Base-by-base conservation (phyloP, 2,329 filamentous ascomycete species). In the Aaosphaeria pasadenensis region DNA sequence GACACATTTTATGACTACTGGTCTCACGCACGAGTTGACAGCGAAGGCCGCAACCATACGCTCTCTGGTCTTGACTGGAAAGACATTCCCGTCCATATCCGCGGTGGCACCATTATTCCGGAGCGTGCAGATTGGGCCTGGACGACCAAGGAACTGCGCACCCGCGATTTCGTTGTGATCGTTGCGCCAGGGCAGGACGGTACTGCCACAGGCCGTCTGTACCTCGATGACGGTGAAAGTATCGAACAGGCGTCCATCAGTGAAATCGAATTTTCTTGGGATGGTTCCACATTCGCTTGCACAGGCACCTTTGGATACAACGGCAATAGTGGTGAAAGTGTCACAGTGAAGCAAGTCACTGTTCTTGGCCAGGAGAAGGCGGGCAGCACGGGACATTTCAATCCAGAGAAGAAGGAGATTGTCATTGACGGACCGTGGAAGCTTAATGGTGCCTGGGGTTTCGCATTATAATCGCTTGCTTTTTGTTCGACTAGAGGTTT, bases 171-270 rank as follows among this genome's bases (percentile, higher is more conserved):
- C 71, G 79, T 85, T 63, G 72, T 95, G 44, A 60, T 92, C 33
- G 77, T 95, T 40, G 85, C 88, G 0, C 78, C 87, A 0, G 82
- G 79, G 5, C 60, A 64, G 1, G 73, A 86, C 44, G 87, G 85
- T 3, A 80, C 72, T 5, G 89, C 89, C 0, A 67, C 63, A 1
- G 89, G 89, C 0, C 74, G 77, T 44, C 73, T 94, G 48, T 94
- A 91, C 64, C 71, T 94, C 5, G 89, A 94, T 56, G 89, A 95
- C 51, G 89, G 89, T 6, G 83, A 84, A 49, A 84, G 79, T 29
- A 58, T 91, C 43, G 72, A 80, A 49, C 87, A 88, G 67, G 52
- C 70, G 3, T 65, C 58, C 1, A 81, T 76, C n/a, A 82, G 77
- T 5, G 72, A 81, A 47, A 75, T 91, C 45, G 67, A 72, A 11